phyloP scores from a whole-genome alignment of 306 rosid genomes.

The Cucumis melo region DNA sequence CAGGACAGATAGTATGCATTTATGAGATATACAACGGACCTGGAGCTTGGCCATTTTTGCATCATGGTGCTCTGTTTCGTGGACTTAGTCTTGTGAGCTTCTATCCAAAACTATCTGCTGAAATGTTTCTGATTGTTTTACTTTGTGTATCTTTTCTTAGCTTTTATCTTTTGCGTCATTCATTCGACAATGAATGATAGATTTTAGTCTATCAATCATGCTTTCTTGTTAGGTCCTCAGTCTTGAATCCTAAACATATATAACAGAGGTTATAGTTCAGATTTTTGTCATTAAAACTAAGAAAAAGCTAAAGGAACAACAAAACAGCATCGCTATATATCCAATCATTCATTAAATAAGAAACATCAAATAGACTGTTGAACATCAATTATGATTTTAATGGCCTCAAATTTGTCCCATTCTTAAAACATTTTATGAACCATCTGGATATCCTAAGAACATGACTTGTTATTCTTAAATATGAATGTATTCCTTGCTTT shows the following conservation, averaged over 20 bases:
- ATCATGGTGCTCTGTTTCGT: slow-evolving; percentile 82
- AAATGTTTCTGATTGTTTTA: background rate
- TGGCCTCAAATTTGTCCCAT: background rate
- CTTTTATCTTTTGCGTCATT: background rate
- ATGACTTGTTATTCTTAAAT: background rate
- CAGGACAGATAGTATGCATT: slow-evolving; percentile 74
- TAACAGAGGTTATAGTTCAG: background rate
- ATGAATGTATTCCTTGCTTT: background rate
- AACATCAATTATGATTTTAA: background rate
- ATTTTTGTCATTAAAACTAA: background rate
- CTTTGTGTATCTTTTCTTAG: background rate
- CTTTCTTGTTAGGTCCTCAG: background rate
- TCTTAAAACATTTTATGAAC: background rate
- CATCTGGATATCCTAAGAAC: background rate
- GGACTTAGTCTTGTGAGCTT: slow-evolving; percentile 89
- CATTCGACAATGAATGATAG: background rate
- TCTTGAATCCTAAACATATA: background rate
- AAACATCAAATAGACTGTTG: background rate
- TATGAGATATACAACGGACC: slow-evolving; percentile 86
- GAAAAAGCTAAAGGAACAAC: background rate
- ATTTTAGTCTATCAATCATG: background rate
- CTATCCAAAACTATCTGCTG: background rate
- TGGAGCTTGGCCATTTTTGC: slow-evolving; percentile 80
- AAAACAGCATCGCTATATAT: background rate
- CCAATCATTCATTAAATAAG: background rate